phyloP scores from a whole-genome alignment of 352 stramenopile genomes.

The Sclerospora graminicola region DNA sequence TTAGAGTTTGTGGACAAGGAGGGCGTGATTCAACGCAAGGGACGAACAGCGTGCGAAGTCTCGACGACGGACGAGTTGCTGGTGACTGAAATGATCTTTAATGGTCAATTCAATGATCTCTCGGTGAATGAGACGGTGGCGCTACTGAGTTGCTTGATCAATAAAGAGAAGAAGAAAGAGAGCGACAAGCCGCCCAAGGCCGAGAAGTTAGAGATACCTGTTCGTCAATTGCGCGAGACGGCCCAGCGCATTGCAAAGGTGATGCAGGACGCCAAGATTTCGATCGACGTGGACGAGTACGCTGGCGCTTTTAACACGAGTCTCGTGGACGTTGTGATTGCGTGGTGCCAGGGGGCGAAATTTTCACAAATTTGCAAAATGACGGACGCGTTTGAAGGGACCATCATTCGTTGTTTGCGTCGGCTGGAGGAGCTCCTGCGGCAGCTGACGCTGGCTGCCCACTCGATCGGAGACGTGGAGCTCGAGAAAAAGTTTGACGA shows the following conservation, averaged over 20 bases:
- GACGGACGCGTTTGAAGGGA: conserved; percentile 97
- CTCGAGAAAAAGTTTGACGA: conserved; percentile 97
- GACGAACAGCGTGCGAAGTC: conserved; percentile 96
- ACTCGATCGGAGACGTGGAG: conserved; percentile 95
- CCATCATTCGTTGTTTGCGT: conserved; percentile 95
- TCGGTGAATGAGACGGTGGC: conserved; percentile 94
- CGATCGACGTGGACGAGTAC: conserved; percentile 97
- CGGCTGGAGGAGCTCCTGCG: conserved; percentile 96
- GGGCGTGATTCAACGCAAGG: conserved; percentile 98
- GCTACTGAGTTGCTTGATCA: conserved; percentile 94
- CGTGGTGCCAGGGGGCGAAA: conserved; percentile 96
- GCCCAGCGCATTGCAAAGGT: conserved; percentile 88
- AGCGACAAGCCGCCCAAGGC: conserved; percentile 66
- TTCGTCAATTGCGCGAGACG: conserved; percentile 92
- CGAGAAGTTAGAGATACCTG: conserved; percentile 80
- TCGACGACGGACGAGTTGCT: conserved; percentile 98
- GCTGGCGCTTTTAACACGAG: conserved; percentile 95
- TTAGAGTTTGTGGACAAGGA: conserved; percentile 95
- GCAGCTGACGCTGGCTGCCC: conserved; percentile 92
- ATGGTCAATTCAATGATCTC: conserved; percentile 97
- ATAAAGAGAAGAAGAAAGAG: conserved; percentile 90
- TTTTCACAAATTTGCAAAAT: conserved; percentile 99
- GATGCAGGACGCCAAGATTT: conserved; percentile 88
- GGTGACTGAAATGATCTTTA: conserved; percentile 98
- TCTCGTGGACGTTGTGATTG: conserved; percentile 97